Evolutionary conservation across 139 green algal species (phyloP).

Genomic region (Eudorina sp.): DNA sequence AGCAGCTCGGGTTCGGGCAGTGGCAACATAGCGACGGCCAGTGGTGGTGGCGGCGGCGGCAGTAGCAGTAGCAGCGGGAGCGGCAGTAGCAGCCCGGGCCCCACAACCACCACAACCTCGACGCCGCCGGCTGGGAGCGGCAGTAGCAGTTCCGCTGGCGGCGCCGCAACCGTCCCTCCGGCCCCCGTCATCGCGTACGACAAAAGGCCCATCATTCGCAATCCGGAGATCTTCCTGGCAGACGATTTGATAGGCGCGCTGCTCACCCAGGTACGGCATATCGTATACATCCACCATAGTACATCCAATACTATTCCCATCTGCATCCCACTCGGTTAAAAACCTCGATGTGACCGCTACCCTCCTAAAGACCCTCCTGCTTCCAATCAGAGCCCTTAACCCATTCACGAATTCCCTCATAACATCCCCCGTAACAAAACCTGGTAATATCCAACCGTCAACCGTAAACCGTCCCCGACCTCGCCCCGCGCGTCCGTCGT

Average conservation of each 20-base stretch:
- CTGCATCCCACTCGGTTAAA: too few species aligned
- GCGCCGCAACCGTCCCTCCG: not conserved
- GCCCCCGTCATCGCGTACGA: not conserved
- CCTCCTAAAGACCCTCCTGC: too few species aligned
- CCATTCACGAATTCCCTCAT: too few species aligned
- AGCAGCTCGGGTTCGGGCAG: not conserved
- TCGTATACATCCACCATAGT: too few species aligned
- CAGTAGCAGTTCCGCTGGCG: not conserved
- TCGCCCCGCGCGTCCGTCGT: too few species aligned
- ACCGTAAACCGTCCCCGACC: too few species aligned
- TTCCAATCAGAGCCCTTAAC: too few species aligned
- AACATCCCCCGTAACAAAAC: too few species aligned
- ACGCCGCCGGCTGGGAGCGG: not conserved
- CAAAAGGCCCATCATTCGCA: conserved; percentile 41
- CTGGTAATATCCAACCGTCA: too few species aligned
- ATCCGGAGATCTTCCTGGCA: conserved; percentile 61
- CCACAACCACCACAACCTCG: not conserved
- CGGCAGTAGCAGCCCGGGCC: not conserved
- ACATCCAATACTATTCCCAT: too few species aligned
- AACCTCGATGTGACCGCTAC: too few species aligned
- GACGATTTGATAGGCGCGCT: conserved; percentile 61
- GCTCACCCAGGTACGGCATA: conserved; percentile 54
- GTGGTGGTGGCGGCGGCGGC: not conserved
- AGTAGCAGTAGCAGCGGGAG: not conserved
- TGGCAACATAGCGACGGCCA: not conserved